Base-by-base conservation (phyloP, 2,329 filamentous ascomycete genomes). In the Penicillium sp. region DNA sequence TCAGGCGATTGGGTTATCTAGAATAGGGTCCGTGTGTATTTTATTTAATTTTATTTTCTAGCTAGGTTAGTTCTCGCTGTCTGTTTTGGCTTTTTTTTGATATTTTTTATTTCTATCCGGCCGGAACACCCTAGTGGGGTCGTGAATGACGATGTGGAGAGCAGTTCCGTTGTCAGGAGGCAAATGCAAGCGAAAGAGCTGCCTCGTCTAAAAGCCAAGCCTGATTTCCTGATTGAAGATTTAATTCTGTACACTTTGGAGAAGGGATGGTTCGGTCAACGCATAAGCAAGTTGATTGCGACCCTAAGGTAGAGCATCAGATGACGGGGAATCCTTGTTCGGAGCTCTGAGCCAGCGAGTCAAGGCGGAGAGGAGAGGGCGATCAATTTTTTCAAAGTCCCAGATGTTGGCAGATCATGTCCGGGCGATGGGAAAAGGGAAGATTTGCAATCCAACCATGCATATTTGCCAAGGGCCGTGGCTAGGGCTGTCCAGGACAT, bases 1-100 rank as follows among this genome's bases (percentile, higher is more conserved):
- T 49, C 45, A 51, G 33, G 44, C 55, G 44, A 56, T 56, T 54
- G 55, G 53, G 45, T 52, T 54, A 41, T 56, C 41, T 37, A 8
- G 10, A 27, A 41, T 3, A 46, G 37, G 41, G 49, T 53, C 46
- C 29, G 21, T 26, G 8, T 24, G 26, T 7, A 27, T 27, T 7
- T 27, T 27, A 27, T 27, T 27, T 10, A 10, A n/a, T n/a, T n/a
- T n/a, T n/a, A n/a, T n/a, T n/a, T n/a, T n/a, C n/a, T n/a, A n/a
- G n/a, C n/a, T n/a, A n/a, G n/a, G n/a, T n/a, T n/a, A n/a, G n/a
- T n/a, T n/a, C 12, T 12, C 27, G 27, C 27, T 30, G 27, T 30
- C 27, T 30, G 9, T 30, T 5, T 10, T 10, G 6, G 5, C 24
- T 5, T 27, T 6, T 27, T 5, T 27, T 36, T 13, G 17, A 20